These are phyloP conservation scores for Leptographium wingfieldii DNA, from an alignment of 2,329 filamentous ascomycete species.

Conservation along the genomic window DNA sequence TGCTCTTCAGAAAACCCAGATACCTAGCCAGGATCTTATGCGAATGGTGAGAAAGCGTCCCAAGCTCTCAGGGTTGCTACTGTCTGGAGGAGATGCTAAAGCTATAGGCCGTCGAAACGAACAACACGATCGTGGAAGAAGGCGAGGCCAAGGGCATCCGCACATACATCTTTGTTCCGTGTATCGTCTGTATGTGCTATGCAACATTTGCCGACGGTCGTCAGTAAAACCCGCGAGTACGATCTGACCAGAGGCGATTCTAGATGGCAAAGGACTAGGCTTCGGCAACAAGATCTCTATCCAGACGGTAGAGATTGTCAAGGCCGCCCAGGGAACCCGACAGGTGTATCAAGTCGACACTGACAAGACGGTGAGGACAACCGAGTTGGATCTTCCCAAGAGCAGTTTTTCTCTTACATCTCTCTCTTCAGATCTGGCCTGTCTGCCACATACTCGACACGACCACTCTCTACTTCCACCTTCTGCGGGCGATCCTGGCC, in stretches of 20 bases:
- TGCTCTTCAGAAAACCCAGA: slow-evolving; percentile 27
- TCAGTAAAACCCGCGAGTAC: background rate
- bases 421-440: slow-evolving; percentile 30
- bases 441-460: slow-evolving; percentile 39
- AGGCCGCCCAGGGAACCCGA: slow-evolving; percentile 26
- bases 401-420: background rate
- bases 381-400: too few relatives aligned
- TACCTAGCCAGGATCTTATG: background rate
- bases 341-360: slow-evolving; percentile 29
- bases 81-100: background rate
- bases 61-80: background rate
- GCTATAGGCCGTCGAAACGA: slow-evolving; percentile 23
- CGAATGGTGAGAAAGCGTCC: background rate
- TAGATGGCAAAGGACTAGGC: slow-evolving; percentile 31
- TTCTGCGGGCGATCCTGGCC: slow-evolving; percentile 30
- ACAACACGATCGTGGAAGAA: slow-evolving; percentile 29
- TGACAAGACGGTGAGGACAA: slow-evolving; percentile 14
- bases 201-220: too few relatives aligned
- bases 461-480: slow-evolving; percentile 28
- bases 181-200: slow-evolving; percentile 31
- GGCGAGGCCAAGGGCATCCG: slow-evolving; percentile 28
- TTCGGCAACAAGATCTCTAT: slow-evolving; percentile 39
- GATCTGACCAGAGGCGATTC: background rate
- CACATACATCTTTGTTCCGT: slow-evolving; percentile 40
- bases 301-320: slow-evolving; percentile 35